Percentiles rank a stretch among this genome's conserved stretches.
phyloP scores from a whole-genome alignment of 1,284 basidiomycete species.

The Cryptococcus hybrid region DNA sequence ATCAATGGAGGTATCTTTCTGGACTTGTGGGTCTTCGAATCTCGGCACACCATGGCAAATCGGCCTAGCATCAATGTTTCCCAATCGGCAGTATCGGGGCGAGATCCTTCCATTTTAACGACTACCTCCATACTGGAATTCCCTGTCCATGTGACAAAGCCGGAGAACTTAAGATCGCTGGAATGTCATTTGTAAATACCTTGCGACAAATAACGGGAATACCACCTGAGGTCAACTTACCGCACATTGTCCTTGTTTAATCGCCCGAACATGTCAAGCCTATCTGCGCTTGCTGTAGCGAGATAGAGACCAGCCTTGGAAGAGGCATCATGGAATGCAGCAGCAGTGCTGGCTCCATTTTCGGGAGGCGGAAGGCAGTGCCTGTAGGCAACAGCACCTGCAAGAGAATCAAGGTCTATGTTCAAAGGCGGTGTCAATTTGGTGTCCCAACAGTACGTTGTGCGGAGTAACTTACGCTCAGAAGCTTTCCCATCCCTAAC shows the following conservation, averaged over 20 bases:
- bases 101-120: constrained; percentile 71
- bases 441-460: too few relatives aligned
- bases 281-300: constrained; percentile 76
- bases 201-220: background rate
- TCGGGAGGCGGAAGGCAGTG: constrained; percentile 59
- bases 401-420: constrained; percentile 68
- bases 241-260: constrained; percentile 51
- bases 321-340: constrained; percentile 56
- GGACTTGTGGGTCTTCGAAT: constrained; percentile 65
- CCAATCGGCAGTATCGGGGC: constrained; percentile 50
- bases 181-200: constrained; percentile 14
- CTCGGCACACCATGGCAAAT: constrained; percentile 79
- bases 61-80: constrained; percentile 57
- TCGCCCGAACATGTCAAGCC: constrained; percentile 52
- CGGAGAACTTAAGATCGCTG: constrained; percentile 68
- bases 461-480: constrained; percentile 34
- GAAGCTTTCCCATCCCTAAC: constrained; percentile 48
- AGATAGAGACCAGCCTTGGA: constrained; percentile 69
- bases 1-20: constrained; percentile 64
- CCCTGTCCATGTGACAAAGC: constrained; percentile 76
- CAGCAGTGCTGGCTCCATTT: constrained; percentile 13
- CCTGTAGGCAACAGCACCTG: constrained; percentile 77
- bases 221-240: constrained; percentile 8
- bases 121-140: constrained; percentile 75
- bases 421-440: background rate